Evolutionary conservation across 805 yeast species (phyloP).

Genomic region (Pichia californica): DNA sequence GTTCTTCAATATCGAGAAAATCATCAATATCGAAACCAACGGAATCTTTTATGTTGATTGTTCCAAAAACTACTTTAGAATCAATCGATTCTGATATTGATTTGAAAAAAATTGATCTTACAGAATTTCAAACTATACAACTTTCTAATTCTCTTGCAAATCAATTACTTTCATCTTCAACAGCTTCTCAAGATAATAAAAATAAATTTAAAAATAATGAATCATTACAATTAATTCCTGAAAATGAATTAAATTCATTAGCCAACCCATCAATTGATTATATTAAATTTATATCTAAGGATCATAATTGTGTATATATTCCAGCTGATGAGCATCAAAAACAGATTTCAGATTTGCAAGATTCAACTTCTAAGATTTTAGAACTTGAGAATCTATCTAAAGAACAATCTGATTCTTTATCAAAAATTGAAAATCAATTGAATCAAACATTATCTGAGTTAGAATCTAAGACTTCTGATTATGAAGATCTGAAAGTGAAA

Average conservation of each 20-base stretch:
- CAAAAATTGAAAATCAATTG: neutral
- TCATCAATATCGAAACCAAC: neutral
- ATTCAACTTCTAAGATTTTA: no score
- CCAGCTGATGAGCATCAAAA: neutral
- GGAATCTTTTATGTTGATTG: slow-evolving; percentile 5
- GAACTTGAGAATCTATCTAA: neutral
- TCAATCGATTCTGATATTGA: neutral
- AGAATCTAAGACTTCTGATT: no score
- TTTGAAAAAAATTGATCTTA: slow-evolving; percentile 4
- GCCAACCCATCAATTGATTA: slow-evolving; percentile 16
- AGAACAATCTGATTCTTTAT: neutral
- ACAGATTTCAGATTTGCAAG: neutral
- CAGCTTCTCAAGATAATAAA: neutral
- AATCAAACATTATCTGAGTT: no score
- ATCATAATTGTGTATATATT: slow-evolving; percentile 8
- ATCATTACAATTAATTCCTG: neutral
- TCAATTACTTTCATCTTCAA: slow-evolving; percentile 12
- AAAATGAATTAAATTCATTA: neutral
- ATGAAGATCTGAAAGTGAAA: slow-evolving; percentile 1
- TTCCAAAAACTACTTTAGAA: slow-evolving; percentile 9
- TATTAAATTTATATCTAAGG: slow-evolving; percentile 13
- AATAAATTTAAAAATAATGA: neutral
- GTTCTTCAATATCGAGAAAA: slow-evolving; percentile 5
- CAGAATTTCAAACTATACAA: slow-evolving; percentile 15
- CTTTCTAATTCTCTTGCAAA: slow-evolving; percentile 5